Evolutionary conservation across 2,329 filamentous ascomycete species (phyloP).

Genomic region (Ceratocystis huliohia): DNA sequence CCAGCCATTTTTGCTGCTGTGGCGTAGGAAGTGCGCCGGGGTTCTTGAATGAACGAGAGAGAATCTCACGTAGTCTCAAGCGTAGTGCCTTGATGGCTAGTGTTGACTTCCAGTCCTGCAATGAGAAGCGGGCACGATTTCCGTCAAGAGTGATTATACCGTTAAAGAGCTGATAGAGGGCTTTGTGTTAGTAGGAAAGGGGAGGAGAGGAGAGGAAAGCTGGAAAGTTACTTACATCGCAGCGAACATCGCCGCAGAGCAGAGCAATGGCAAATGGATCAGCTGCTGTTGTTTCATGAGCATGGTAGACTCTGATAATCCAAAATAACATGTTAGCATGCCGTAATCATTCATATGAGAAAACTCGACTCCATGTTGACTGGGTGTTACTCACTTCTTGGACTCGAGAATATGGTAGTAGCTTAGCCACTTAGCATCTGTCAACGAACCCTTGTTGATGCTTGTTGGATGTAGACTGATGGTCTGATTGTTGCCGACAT

Average conservation of each 20-base stretch:
- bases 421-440: conserved; percentile 64
- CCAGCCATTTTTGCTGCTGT: conserved; percentile 61
- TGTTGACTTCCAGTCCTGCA: conserved; percentile 81
- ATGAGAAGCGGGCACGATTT: conserved; percentile 70
- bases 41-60: conserved; percentile 57
- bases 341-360: neutral
- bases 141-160: conserved; percentile 80
- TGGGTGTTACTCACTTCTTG: conserved; percentile 46
- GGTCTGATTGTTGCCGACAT: conserved; percentile 82
- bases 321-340: neutral
- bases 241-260: conserved; percentile 77
- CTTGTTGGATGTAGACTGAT: conserved; percentile 80
- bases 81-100: conserved; percentile 77
- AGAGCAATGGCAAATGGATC: conserved; percentile 74
- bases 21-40: conserved; percentile 49
- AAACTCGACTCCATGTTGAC: neutral
- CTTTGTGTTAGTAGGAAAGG: conserved; percentile 6
- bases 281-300: conserved; percentile 72
- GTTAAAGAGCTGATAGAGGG: conserved; percentile 53
- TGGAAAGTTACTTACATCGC: conserved; percentile 46
- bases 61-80: conserved; percentile 58
- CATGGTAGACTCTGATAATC: conserved; percentile 59
- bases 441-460: conserved; percentile 60
- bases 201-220: neutral
- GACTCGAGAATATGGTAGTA: conserved; percentile 98